A percentile compares a stretch with the other conserved stretches of the same genome.
Evolutionary conservation across 257 asterid genomes (phyloP).

Genomic region (Solanum bukasovii): DNA sequence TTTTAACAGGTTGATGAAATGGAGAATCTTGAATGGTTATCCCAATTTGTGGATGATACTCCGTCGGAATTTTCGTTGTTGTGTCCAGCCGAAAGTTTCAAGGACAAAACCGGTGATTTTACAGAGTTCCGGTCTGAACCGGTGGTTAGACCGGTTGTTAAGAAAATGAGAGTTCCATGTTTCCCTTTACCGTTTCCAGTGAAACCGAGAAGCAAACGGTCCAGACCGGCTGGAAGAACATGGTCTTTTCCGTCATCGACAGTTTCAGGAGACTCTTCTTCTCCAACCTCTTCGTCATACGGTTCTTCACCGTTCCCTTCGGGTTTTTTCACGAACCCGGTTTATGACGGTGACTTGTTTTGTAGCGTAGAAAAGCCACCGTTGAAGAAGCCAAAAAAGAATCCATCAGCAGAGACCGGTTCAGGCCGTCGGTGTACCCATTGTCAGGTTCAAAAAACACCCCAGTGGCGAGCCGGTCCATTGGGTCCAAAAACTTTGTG

Average conservation of each 20-base stretch:
- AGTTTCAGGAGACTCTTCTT: slow-evolving; percentile 27
- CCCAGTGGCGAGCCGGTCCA: slow-evolving; percentile 90
- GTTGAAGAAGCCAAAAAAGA: slow-evolving; percentile 46
- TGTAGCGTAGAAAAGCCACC: slow-evolving; percentile 32
- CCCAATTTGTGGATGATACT: slow-evolving; percentile 67
- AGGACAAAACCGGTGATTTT: slow-evolving; percentile 12
- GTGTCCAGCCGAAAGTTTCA: slow-evolving; percentile 32
- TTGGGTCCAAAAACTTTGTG: slow-evolving; percentile 70
- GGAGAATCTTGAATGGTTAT: slow-evolving; percentile 80
- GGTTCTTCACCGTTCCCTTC: slow-evolving; percentile 28
- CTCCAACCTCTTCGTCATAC: slow-evolving; percentile 36
- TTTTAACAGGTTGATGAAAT: slow-evolving; percentile 52
- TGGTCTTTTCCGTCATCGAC: slow-evolving; percentile 40
- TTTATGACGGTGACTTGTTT: slow-evolving; percentile 23
- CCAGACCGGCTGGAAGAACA: slow-evolving; percentile 24
- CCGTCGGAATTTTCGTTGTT: slow-evolving; percentile 34
- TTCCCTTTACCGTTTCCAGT: slow-evolving; percentile 27
- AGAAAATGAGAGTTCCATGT: slow-evolving; percentile 11
- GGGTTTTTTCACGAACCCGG: slow-evolving; percentile 9
- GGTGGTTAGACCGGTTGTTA: slow-evolving; percentile 13
- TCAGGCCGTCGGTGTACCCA: slow-evolving; percentile 59
- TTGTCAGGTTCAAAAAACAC: slow-evolving; percentile 71
- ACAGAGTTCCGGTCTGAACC: slow-evolving; percentile 18
- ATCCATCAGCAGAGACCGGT: slow-evolving; percentile 27
- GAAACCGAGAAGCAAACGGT: slow-evolving; percentile 46